Base-by-base conservation (phyloP, 495 filamentous ascomycete species). In the Ramalina intermedia region DNA sequence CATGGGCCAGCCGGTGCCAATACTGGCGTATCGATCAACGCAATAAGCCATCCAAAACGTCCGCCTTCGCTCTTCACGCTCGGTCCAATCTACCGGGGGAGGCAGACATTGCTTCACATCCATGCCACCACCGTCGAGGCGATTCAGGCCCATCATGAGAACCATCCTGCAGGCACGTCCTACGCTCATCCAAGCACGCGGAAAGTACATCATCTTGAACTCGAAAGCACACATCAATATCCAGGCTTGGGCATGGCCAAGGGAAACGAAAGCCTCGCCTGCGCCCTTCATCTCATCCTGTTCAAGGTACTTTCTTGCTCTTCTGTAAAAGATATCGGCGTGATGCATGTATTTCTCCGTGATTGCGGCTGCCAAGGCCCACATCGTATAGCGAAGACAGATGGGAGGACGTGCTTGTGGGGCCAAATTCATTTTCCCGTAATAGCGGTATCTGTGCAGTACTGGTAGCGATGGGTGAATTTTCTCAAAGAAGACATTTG, bases 151-250 rank as follows among this genome's bases (percentile, higher is more conserved):
- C 71, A 96, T 85, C 93, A 96, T 96, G 53, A 93, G 78, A 39
- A 74, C 73, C 48, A 95, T 62, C 49, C 91, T 71, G 13, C 80
- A 75, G 2, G 80, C 82, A 45, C 85, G 74, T 14, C 90, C 93
- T 9, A 83, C 79, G 48, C 84, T 95, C 65, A 96, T 74, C 91
- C 91, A 99, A 3, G 93, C 93, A 37, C 93, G 71, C 2, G 91
- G 91, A 55, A 99, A 99, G 62, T 85, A 94, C 85, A 99, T 96
- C 74, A 85, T 82, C 65, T 88, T 93, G 61, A 96, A 96, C 61
- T 99, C 91, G 57, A 94, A 96, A 0, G 73, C 76, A 3, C 78
- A 74, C 44, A 94, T 74, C 4, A 99, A 67, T 9, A 80, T 66
- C 75, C 93, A 91, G 2, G 85, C 74, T 63, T 96, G 93, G 35